These are phyloP conservation scores for Exophiala mesophila DNA, from an alignment of 2,329 filamentous ascomycete species.

Conservation along the genomic window DNA sequence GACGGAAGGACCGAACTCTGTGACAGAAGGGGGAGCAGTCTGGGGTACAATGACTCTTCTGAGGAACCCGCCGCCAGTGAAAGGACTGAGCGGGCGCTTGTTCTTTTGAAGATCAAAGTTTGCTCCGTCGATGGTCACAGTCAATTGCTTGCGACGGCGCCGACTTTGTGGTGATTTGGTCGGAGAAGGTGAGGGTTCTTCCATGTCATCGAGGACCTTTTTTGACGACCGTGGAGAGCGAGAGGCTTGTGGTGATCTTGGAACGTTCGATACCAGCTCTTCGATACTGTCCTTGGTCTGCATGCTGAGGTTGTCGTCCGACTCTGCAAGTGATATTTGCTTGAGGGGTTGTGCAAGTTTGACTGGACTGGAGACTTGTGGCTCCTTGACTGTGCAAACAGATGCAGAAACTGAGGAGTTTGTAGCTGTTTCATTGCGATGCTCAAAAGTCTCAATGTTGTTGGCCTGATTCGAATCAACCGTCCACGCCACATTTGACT, in stretches of 20 bases:
- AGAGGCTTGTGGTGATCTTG: constrained; percentile 17
- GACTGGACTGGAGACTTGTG: not conserved
- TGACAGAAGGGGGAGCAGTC: constrained; percentile 16
- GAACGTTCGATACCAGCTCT: constrained; percentile 14
- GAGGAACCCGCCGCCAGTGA: constrained; percentile 23
- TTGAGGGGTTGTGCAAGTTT: not conserved
- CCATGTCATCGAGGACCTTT: not conserved
- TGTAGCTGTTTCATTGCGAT: too few relatives aligned
- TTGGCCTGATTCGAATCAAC: too few relatives aligned
- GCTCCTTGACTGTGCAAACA: not conserved
- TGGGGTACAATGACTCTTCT: constrained; percentile 16
- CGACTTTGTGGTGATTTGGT: constrained; percentile 12
- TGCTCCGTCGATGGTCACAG: constrained; percentile 16
- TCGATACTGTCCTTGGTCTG: constrained; percentile 24
- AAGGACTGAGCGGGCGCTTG: constrained; percentile 22
- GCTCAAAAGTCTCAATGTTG: too few relatives aligned
- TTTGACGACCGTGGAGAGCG: not conserved
- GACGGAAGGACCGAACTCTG: constrained; percentile 22
- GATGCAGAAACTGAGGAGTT: too few relatives aligned
- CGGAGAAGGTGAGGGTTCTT: constrained; percentile 14
- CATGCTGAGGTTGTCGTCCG: constrained; percentile 19
- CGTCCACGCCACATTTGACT: too few relatives aligned
- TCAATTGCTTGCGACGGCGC: constrained; percentile 18
- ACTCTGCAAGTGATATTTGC: constrained; percentile 5
- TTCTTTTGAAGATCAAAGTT: constrained; percentile 16